These are phyloP conservation scores for Huntiella bhutanensis DNA, from an alignment of 2,329 filamentous ascomycete genomes.

Conservation along the genomic window DNA sequence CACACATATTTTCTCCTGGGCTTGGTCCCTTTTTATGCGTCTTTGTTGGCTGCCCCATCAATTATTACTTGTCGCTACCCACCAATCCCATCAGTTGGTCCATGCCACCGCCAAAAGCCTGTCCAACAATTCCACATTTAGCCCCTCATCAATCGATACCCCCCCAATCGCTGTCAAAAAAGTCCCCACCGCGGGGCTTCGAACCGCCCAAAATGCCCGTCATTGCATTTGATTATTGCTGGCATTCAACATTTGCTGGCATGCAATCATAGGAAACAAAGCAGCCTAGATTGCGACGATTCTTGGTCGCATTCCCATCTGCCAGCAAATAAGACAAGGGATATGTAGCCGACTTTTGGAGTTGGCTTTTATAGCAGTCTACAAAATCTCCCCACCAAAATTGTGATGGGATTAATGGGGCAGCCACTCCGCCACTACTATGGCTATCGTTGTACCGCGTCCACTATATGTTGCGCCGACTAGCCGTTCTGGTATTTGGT, in stretches of 20 bases:
- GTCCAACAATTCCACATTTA: not conserved
- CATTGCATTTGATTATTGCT: not conserved
- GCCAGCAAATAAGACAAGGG: not conserved
- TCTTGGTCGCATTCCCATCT: not conserved
- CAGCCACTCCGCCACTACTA: too few relatives aligned
- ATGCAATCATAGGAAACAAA: not conserved
- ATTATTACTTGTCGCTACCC: not conserved
- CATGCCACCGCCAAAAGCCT: not conserved
- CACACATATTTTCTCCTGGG: not conserved
- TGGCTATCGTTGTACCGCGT: too few relatives aligned
- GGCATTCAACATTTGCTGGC: not conserved
- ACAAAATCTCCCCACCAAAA: not conserved
- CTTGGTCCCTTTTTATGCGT: not conserved
- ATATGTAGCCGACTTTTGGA: too few relatives aligned
- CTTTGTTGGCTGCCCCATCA: conserved; percentile 5
- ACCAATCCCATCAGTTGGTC: not conserved
- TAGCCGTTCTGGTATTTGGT: too few relatives aligned
- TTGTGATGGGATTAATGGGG: too few relatives aligned
- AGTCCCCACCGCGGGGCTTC: not conserved
- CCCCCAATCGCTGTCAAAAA: not conserved
- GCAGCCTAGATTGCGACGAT: too few relatives aligned
- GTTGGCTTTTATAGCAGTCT: not conserved
- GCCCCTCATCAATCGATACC: not conserved
- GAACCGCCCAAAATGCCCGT: not conserved
- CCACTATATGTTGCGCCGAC: too few relatives aligned